phyloP scores from a whole-genome alignment of 257 asterid species.

The Penstemon newberryi region DNA sequence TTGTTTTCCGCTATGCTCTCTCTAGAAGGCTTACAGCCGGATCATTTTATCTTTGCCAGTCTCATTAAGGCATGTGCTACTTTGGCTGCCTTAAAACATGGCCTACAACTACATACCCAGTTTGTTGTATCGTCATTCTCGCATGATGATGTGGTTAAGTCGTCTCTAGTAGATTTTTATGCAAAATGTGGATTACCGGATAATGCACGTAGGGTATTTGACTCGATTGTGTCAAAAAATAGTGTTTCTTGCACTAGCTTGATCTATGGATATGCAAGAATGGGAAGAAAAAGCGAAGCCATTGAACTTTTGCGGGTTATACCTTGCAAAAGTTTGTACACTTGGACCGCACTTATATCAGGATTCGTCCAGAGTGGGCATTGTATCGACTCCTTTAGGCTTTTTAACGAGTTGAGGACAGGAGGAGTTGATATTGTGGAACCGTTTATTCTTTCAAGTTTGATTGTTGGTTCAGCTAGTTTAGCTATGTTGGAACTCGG shows the following conservation, averaged over 20 bases:
- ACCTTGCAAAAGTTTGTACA: slow-evolving; percentile 40
- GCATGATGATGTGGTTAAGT: slow-evolving; percentile 67
- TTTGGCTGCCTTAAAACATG: slow-evolving; percentile 41
- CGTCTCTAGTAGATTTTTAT: slow-evolving; percentile 74
- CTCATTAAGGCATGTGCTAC: slow-evolving; percentile 68
- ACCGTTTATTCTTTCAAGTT: slow-evolving; percentile 59
- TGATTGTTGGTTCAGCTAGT: slow-evolving; percentile 63
- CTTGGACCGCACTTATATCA: slow-evolving; percentile 74
- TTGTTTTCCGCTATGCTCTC: slow-evolving; percentile 40
- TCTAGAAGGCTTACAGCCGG: slow-evolving; percentile 50
- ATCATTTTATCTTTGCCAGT: slow-evolving; percentile 61
- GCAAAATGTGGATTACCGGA: slow-evolving; percentile 68
- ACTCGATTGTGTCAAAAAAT: slow-evolving; percentile 48
- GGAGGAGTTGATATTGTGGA: slow-evolving; percentile 47
- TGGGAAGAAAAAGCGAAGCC: slow-evolving; percentile 63
- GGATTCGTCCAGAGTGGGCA: slow-evolving; percentile 69
- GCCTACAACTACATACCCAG: slow-evolving; percentile 68
- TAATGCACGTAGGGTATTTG: slow-evolving; percentile 51
- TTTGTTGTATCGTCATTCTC: slow-evolving; percentile 51
- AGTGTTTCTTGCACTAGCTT: slow-evolving; percentile 68
- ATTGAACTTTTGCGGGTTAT: slow-evolving; percentile 41
- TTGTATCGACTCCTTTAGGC: slow-evolving; percentile 45
- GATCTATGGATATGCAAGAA: slow-evolving; percentile 65
- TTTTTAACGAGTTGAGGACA: slow-evolving; percentile 58
- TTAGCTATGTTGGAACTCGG: slow-evolving; percentile 60